These are phyloP conservation scores for Kwoniella dendrophila DNA, from an alignment of 768 basidiomycete species.

Conservation along the genomic window DNA sequence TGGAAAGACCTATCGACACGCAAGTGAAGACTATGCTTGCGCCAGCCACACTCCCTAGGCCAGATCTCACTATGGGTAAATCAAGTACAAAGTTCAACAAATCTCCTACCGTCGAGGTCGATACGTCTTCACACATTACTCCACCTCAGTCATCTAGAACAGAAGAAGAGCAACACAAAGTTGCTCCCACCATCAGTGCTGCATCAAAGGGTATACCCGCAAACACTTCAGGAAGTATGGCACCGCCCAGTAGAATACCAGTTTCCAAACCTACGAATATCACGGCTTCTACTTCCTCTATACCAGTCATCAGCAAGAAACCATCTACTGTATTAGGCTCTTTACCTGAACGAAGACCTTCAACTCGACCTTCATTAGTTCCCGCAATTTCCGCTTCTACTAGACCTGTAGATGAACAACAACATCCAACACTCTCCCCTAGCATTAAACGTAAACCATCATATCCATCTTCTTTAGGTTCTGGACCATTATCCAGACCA, in stretches of 20 bases:
- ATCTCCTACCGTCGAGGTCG: no score
- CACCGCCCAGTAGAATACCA: constrained; percentile 1
- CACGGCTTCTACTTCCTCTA: not conserved
- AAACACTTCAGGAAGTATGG: constrained; percentile 22
- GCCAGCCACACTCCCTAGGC: no score
- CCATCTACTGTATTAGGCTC: constrained; percentile 9
- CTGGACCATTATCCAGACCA: constrained; percentile 38
- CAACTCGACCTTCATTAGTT: constrained; percentile 20
- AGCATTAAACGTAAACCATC: constrained; percentile 44
- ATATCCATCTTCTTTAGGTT: constrained; percentile 46
- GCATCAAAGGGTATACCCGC: constrained; percentile 24
- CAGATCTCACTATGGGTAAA: no score
- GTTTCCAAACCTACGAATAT: constrained; percentile 1
- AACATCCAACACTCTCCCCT: not conserved
- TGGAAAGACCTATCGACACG: no score
- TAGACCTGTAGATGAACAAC: constrained; percentile 2
- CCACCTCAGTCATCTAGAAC: no score
- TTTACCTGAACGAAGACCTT: constrained; percentile 34
- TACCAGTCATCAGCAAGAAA: not conserved
- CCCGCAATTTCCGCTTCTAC: not conserved
- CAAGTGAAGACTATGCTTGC: no score
- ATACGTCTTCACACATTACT: no score
- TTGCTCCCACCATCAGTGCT: not conserved
- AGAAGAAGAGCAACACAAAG: not conserved
- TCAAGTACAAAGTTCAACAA: no score